Evolutionary conservation across 2,329 filamentous ascomycete species (phyloP).

Genomic region (Didymella segeticola): DNA sequence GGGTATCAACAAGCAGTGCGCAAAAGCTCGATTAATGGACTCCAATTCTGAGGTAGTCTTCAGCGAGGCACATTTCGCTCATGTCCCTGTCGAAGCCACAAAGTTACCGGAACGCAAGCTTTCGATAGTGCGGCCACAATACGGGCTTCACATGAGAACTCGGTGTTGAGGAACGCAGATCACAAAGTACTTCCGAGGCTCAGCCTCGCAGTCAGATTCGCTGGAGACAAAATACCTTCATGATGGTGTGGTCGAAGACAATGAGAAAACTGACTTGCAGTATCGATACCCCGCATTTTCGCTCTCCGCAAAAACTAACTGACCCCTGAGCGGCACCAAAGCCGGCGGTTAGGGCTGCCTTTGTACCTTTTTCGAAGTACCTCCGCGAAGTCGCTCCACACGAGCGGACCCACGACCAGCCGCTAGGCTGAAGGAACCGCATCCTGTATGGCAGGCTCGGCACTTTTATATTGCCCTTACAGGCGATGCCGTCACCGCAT

Average conservation of each 20-base stretch:
- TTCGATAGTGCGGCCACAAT: conserved; percentile 3
- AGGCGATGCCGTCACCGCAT: conserved; percentile 4
- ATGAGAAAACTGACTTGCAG: conserved; percentile 9
- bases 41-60: neutral
- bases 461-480: conserved; percentile 13
- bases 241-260: conserved; percentile 6
- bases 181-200: conserved; percentile 9
- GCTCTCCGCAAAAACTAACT: conserved; percentile 8
- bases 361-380: conserved; percentile 15
- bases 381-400: conserved; percentile 6
- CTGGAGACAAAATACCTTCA: neutral
- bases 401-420: neutral
- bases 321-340: conserved; percentile 11
- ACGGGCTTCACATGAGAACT: conserved; percentile 10
- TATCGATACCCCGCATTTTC: conserved; percentile 20
- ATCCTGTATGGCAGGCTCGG: conserved; percentile 8
- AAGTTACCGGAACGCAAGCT: neutral
- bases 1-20: neutral
- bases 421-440: conserved; percentile 7
- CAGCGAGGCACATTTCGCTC: neutral
- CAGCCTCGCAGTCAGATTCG: neutral
- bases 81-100: neutral
- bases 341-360: conserved; percentile 9
- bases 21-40: neutral
- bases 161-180: neutral